phyloP scores from a whole-genome alignment of 345 rosid species.

The Aquilaria sinensis region DNA sequence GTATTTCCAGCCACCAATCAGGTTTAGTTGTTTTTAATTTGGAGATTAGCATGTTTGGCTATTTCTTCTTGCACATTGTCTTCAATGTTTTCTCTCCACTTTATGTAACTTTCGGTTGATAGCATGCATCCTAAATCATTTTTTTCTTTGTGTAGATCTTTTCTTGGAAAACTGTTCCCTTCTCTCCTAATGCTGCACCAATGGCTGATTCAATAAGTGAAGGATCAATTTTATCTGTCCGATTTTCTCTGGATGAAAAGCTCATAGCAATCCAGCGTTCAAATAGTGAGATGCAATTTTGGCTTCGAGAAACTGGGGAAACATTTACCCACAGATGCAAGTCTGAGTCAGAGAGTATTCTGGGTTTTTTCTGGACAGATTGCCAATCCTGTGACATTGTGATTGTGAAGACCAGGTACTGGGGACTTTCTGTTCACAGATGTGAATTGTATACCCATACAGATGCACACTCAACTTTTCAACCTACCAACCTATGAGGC shows the following conservation, averaged over 20 bases:
- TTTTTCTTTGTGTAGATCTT: constrained; percentile 39
- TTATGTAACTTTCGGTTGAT: not conserved
- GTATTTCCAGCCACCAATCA: constrained; percentile 54
- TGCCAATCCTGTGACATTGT: constrained; percentile 80
- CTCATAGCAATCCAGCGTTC: constrained; percentile 77
- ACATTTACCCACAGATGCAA: constrained; percentile 54
- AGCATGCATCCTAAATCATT: not conserved
- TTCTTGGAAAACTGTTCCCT: constrained; percentile 82
- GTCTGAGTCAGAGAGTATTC: constrained; percentile 72
- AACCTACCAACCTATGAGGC: too few relatives aligned
- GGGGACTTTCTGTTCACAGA: constrained; percentile 1
- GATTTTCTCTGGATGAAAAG: constrained; percentile 80
- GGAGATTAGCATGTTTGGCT: not conserved
- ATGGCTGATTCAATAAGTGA: constrained; percentile 65
- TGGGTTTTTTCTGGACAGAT: constrained; percentile 97
- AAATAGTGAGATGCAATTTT: constrained; percentile 64
- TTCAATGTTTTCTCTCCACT: not conserved
- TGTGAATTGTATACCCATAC: too few relatives aligned
- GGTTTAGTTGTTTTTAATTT: constrained; percentile 34
- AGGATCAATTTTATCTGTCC: constrained; percentile 71
- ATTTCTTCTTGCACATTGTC: not conserved
- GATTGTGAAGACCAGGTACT: constrained; percentile 85
- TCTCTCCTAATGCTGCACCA: constrained; percentile 53
- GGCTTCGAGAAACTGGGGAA: constrained; percentile 66
- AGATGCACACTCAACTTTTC: too few relatives aligned